phyloP scores from a whole-genome alignment of 768 basidiomycete genomes.

The Chalciporus sphaerocephalus region DNA sequence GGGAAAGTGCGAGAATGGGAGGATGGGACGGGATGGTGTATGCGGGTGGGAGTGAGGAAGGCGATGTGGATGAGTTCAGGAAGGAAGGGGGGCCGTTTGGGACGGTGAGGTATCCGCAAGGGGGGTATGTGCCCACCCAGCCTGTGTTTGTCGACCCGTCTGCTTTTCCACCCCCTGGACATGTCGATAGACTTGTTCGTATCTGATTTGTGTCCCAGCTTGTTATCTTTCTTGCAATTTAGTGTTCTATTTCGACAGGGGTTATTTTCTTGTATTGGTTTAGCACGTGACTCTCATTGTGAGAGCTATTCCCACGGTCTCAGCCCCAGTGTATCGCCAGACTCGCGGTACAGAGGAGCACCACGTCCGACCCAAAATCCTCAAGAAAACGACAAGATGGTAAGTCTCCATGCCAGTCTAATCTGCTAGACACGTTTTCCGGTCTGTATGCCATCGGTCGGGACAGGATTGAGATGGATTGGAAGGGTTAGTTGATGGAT shows the following conservation, averaged over 20 bases:
- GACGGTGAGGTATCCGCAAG: constrained; percentile 15
- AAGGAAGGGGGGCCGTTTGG: background rate
- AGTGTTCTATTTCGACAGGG: no score
- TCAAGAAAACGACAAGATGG: constrained; percentile 43
- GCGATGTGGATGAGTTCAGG: constrained; percentile 3
- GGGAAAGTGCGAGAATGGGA: background rate
- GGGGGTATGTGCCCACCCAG: constrained; percentile 21
- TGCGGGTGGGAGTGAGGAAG: constrained; percentile 4
- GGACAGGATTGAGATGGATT: constrained; percentile 18
- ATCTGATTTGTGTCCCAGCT: background rate
- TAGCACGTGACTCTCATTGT: constrained; percentile 8
- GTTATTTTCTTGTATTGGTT: background rate
- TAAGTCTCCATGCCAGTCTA: constrained; percentile 33
- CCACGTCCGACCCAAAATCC: constrained; percentile 22
- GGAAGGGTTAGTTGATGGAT: constrained; percentile 19
- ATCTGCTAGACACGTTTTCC: constrained; percentile 5
- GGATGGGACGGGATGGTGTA: background rate
- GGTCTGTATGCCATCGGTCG: constrained; percentile 2
- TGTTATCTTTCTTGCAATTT: background rate
- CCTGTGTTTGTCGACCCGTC: constrained; percentile 18
- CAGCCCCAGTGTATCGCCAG: constrained; percentile 11
- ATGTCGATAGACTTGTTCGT: background rate
- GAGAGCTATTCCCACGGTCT: constrained; percentile 18
- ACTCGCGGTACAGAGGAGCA: constrained; percentile 5
- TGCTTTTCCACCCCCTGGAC: constrained; percentile 10